Conservation (phyloP, 1,284 basidiomycete genomes). For the Leccinum subspadiceum region DNA sequence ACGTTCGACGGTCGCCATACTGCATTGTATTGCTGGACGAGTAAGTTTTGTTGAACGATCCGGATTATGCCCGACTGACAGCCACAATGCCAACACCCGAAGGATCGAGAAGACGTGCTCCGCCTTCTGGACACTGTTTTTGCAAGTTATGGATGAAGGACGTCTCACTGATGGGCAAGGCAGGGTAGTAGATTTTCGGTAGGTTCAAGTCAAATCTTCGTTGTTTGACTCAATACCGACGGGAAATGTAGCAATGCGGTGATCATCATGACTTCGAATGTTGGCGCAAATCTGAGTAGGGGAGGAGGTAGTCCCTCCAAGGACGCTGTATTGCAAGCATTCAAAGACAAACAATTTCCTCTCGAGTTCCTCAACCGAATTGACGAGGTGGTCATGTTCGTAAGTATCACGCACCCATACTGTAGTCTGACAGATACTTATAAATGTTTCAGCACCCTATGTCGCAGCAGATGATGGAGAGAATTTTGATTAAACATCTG, state of each 20-base stretch:
- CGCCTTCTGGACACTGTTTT: slow-evolving; percentile 11
- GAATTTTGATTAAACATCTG: background rate
- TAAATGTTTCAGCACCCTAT: background rate
- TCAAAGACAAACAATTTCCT: slow-evolving; percentile 1
- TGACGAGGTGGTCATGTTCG: slow-evolving; percentile 14
- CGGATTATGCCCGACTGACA: background rate
- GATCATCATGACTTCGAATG: slow-evolving; percentile 14
- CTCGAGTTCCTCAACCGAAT: slow-evolving; percentile 12
- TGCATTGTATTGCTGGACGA: slow-evolving; percentile 13
- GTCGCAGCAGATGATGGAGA: background rate
- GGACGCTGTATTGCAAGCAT: background rate
- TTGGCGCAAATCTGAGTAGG: slow-evolving; percentile 1
- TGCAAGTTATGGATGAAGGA: slow-evolving; percentile 16
- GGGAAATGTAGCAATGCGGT: slow-evolving; percentile 6
- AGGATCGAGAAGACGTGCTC: slow-evolving; percentile 13
- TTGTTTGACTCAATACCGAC: background rate
- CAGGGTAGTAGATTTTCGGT: slow-evolving; percentile 14
- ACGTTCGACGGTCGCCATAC: slow-evolving; percentile 13
- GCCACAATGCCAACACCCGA: background rate
- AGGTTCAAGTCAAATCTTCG: background rate
- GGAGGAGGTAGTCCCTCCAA: background rate
- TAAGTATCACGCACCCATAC: background rate
- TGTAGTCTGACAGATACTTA: background rate
- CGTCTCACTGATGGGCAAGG: slow-evolving; percentile 13
- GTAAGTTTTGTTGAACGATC: background rate